These are phyloP conservation scores for Xylaria sp. DNA, from an alignment of 2,329 filamentous ascomycete genomes.

Conservation along the genomic window DNA sequence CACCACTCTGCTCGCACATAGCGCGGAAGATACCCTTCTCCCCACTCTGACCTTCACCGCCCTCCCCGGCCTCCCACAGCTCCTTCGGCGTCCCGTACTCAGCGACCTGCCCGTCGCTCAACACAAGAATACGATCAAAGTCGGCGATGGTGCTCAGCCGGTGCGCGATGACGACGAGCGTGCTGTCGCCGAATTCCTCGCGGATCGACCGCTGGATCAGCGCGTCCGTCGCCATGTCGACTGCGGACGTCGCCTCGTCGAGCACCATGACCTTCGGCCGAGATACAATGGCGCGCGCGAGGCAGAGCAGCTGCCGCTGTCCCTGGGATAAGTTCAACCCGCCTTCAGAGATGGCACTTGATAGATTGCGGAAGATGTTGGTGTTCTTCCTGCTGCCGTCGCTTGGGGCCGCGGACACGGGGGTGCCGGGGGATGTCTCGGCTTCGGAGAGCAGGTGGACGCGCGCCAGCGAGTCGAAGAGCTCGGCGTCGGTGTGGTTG, in stretches of 20 bases:
- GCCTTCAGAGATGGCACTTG: constrained; percentile 74
- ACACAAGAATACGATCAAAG: constrained; percentile 78
- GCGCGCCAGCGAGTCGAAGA: constrained; percentile 74
- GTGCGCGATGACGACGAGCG: constrained; percentile 80
- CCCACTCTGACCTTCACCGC: not conserved
- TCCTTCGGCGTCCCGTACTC: constrained; percentile 75
- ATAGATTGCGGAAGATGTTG: constrained; percentile 73
- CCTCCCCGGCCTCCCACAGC: constrained; percentile 60
- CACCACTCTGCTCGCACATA: constrained; percentile 42
- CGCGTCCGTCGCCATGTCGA: constrained; percentile 80
- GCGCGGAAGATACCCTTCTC: constrained; percentile 36
- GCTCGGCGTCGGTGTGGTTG: constrained; percentile 73
- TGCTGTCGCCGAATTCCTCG: constrained; percentile 73
- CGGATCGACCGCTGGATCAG: constrained; percentile 79
- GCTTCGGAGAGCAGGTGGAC: constrained; percentile 71
- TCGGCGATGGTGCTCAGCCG: constrained; percentile 80
- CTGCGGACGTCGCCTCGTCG: constrained; percentile 82
- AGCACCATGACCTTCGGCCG: constrained; percentile 82
- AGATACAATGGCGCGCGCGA: constrained; percentile 77
- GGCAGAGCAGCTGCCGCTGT: constrained; percentile 79
- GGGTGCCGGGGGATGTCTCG: constrained; percentile 48
- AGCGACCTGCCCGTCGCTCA: constrained; percentile 73
- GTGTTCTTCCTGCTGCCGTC: constrained; percentile 60
- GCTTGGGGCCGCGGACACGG: constrained; percentile 49
- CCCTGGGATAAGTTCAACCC: constrained; percentile 81